These are phyloP conservation scores for Daedaleopsis sinensis DNA, from an alignment of 768 basidiomycete species.

Conservation along the genomic window DNA sequence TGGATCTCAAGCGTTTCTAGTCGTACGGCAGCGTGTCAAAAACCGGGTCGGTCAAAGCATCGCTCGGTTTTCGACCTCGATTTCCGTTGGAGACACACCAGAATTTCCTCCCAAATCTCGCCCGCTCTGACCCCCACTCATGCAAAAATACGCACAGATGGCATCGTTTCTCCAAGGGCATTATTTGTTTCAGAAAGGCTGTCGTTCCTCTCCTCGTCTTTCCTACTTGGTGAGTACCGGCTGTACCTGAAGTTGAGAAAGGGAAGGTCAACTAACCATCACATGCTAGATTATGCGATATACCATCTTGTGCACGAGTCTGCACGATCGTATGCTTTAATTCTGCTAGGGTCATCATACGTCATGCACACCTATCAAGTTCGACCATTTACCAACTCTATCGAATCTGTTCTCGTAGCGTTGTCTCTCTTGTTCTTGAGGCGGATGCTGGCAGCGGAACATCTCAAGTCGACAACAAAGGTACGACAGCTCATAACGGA, in stretches of 20 bases:
- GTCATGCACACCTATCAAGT: slow-evolving; percentile 41
- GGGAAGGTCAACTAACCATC: neutral
- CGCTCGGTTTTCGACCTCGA: too few species aligned
- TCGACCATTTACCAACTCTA: slow-evolving; percentile 43
- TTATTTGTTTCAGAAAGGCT: slow-evolving; percentile 36
- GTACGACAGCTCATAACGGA: neutral
- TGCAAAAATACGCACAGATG: neutral
- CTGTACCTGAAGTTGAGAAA: too few species aligned
- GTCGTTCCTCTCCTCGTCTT: slow-evolving; percentile 34
- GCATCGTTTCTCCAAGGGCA: slow-evolving; percentile 4
- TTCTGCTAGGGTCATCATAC: slow-evolving; percentile 40
- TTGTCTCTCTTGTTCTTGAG: slow-evolving; percentile 32
- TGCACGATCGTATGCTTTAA: slow-evolving; percentile 26
- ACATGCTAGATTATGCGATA: slow-evolving; percentile 25
- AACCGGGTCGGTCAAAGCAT: too few species aligned
- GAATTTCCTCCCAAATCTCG: neutral
- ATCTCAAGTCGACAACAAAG: neutral
- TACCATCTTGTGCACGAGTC: slow-evolving; percentile 15
- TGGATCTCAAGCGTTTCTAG: too few species aligned
- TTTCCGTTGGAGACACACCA: too few species aligned
- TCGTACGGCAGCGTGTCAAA: too few species aligned
- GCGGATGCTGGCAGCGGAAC: slow-evolving; percentile 17
- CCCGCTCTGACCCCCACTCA: too few species aligned
- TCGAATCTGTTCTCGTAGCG: slow-evolving; percentile 37
- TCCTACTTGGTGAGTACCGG: slow-evolving; percentile 34